phyloP scores from a whole-genome alignment of 768 basidiomycete species.

The Russula sp. region DNA sequence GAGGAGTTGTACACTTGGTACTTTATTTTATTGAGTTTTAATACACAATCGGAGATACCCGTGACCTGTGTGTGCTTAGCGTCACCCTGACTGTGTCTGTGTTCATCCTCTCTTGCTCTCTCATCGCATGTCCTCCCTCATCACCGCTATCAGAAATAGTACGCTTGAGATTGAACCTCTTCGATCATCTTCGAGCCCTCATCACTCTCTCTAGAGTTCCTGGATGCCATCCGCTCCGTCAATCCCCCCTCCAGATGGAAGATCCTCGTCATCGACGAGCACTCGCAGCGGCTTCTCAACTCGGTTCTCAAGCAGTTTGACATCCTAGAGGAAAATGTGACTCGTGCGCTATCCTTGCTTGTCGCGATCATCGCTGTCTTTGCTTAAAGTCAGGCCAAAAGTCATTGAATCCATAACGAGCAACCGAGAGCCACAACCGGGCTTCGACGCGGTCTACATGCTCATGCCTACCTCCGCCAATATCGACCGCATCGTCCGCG shows the following conservation, averaged over 20 bases:
- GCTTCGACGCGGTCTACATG: slow-evolving; percentile 90
- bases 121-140: slow-evolving; percentile 41
- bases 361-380: not conserved
- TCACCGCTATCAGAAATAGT: slow-evolving; percentile 45
- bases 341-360: slow-evolving; percentile 57
- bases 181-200: not conserved
- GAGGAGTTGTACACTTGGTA: not conserved
- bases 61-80: not conserved
- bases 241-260: slow-evolving; percentile 91
- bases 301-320: slow-evolving; percentile 91
- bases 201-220: slow-evolving; percentile 56
- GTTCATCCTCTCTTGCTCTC: not conserved
- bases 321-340: slow-evolving; percentile 93
- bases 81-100: too few species aligned
- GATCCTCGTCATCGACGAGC: slow-evolving; percentile 93
- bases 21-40: not conserved
- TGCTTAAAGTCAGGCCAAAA: slow-evolving; percentile 37
- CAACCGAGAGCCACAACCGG: slow-evolving; percentile 76
- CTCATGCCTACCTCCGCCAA: slow-evolving; percentile 95
- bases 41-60: slow-evolving; percentile 18
- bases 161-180: slow-evolving; percentile 18
- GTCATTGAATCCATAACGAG: slow-evolving; percentile 90
- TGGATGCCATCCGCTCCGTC: slow-evolving; percentile 83
- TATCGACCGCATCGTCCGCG: slow-evolving; percentile 83
- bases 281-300: slow-evolving; percentile 78